A percentile compares a stretch with the other conserved stretches of the same genome.
phyloP scores from a whole-genome alignment of 2,329 filamentous ascomycete species.

The Purpureocillium lavendulum region DNA sequence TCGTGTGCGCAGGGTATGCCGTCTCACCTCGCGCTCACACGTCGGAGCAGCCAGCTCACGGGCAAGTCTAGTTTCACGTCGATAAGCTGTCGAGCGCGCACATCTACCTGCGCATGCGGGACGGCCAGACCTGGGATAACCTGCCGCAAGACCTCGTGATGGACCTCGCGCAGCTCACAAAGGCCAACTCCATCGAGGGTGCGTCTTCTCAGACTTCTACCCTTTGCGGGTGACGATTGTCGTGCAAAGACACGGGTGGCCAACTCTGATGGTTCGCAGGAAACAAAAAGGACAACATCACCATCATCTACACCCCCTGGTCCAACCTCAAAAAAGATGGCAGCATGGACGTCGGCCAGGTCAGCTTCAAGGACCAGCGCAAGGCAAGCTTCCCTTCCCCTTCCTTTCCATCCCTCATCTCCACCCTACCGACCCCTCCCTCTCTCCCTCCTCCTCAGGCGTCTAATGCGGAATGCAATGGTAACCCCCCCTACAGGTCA shows the following conservation, averaged over 20 bases:
- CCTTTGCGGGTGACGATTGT: too few relatives aligned
- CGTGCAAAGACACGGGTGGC: too few relatives aligned
- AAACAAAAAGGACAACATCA: constrained; percentile 98
- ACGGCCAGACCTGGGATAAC: constrained; percentile 74
- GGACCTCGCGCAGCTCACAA: constrained; percentile 95
- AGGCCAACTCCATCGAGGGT: constrained; percentile 98
- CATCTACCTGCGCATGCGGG: constrained; percentile 80
- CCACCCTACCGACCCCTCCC: not conserved
- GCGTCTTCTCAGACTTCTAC: not conserved
- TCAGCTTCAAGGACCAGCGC: constrained; percentile 84
- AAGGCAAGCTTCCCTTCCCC: constrained; percentile 34
- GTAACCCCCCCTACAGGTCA: constrained; percentile 45
- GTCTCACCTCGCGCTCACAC: not conserved
- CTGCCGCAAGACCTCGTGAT: constrained; percentile 67
- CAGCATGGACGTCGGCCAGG: constrained; percentile 90
- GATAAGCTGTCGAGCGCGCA: constrained; percentile 96
- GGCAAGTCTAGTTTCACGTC: constrained; percentile 67
- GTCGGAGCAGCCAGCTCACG: not conserved
- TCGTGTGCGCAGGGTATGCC: constrained; percentile 21
- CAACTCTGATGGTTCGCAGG: too few relatives aligned
- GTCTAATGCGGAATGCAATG: not conserved
- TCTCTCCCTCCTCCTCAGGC: not conserved
- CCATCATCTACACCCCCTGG: constrained; percentile 96
- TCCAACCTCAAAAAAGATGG: constrained; percentile 92
- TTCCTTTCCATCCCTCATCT: too few relatives aligned